phyloP scores from a whole-genome alignment of 177 flowering plant species.

The Vitis hybrid region DNA sequence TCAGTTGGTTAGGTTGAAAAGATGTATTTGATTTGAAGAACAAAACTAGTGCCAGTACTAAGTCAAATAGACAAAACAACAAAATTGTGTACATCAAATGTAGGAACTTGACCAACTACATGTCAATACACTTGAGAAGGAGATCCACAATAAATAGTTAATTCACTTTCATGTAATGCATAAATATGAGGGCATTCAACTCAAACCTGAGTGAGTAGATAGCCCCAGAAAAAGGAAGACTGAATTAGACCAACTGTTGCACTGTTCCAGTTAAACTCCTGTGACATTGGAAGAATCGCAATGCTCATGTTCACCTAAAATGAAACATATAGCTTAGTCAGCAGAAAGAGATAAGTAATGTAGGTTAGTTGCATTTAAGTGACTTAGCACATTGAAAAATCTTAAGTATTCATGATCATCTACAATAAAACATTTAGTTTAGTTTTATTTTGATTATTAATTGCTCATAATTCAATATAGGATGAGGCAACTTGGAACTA shows the following conservation, averaged over 20 bases:
- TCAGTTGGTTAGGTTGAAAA: too few species aligned
- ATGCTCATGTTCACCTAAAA: slow-evolving; percentile 96
- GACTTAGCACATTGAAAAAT: too few species aligned
- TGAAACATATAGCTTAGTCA: not conserved
- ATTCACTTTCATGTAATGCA: not conserved
- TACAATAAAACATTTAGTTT: slow-evolving; percentile 3
- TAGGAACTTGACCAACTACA: slow-evolving; percentile 2
- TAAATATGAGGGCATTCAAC: not conserved
- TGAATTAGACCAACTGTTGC: slow-evolving; percentile 97
- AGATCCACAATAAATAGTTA: not conserved
- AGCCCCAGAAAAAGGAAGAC: slow-evolving; percentile 99
- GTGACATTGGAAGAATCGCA: slow-evolving; percentile 97
- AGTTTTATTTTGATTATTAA: not conserved
- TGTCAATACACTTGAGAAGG: not conserved
- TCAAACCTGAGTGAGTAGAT: slow-evolving; percentile 91
- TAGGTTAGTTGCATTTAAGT: too few species aligned
- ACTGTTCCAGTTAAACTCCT: slow-evolving; percentile 91
- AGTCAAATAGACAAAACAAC: not conserved
- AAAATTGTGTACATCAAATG: not conserved
- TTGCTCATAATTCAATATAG: too few species aligned
- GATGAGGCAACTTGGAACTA: too few species aligned
- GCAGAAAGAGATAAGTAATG: not conserved
- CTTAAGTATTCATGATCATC: too few species aligned
- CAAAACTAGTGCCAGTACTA: not conserved
- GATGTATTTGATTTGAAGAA: not conserved